phyloP scores from a whole-genome alignment of 768 basidiomycete genomes.

The Pleurotus salmoneostramineus region DNA sequence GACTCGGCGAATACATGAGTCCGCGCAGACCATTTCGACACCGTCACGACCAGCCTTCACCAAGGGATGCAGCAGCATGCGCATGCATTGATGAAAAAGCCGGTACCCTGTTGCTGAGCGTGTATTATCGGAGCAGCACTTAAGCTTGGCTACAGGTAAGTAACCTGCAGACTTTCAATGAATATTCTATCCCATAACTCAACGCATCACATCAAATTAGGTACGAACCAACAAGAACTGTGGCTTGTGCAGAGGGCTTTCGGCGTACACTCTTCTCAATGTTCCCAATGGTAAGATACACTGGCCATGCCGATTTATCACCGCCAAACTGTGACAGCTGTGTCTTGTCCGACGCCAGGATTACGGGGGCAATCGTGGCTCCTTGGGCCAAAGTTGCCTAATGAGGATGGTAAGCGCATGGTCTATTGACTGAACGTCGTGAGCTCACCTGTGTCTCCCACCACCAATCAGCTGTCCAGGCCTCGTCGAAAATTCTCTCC shows the following conservation, averaged over 20 bases:
- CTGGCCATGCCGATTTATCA: slow-evolving; percentile 35
- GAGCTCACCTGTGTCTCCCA: slow-evolving; percentile 48
- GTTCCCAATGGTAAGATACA: slow-evolving; percentile 38
- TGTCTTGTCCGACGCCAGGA: slow-evolving; percentile 29
- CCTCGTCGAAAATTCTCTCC: slow-evolving; percentile 30
- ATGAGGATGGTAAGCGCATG: slow-evolving; percentile 8
- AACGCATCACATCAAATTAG: no score
- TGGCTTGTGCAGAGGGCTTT: slow-evolving; percentile 21
- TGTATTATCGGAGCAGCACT: slow-evolving; percentile 15
- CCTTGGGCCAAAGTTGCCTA: slow-evolving; percentile 16
- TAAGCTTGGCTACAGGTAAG: slow-evolving; percentile 29
- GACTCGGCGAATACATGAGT: slow-evolving; percentile 19
- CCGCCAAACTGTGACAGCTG: slow-evolving; percentile 28
- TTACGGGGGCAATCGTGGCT: slow-evolving; percentile 28
- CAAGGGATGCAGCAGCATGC: slow-evolving; percentile 22
- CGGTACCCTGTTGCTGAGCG: slow-evolving; percentile 17
- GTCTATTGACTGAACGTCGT: slow-evolving; percentile 13
- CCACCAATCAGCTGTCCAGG: slow-evolving; percentile 51
- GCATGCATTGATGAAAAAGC: slow-evolving; percentile 30
- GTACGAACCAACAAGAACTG: slow-evolving; percentile 20
- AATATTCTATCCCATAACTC: no score
- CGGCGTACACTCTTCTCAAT: slow-evolving; percentile 24
- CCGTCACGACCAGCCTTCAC: slow-evolving; percentile 26
- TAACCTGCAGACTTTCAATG: no score
- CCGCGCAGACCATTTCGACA: slow-evolving; percentile 27